Conservation (phyloP, 495 filamentous ascomycete species). For the Penicillium arizonense region DNA sequence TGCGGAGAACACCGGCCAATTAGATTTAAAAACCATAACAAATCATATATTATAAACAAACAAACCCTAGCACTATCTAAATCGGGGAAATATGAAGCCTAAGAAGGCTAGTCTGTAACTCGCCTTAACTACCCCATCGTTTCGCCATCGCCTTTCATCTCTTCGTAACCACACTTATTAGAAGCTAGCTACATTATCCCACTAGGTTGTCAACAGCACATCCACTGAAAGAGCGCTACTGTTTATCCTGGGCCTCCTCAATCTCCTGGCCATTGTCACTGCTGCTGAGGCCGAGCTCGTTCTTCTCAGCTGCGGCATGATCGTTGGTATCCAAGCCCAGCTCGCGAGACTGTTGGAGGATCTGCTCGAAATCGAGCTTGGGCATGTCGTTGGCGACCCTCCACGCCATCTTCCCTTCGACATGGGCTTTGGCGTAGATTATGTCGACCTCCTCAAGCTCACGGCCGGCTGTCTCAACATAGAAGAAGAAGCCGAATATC, state of each 20-base stretch:
- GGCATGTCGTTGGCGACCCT: slow-evolving; percentile 33
- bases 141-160: too few relatives aligned
- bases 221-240: background rate
- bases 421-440: slow-evolving; percentile 41
- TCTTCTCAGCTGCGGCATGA: slow-evolving; percentile 25
- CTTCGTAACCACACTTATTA: too few relatives aligned
- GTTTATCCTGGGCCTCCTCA: slow-evolving; percentile 17
- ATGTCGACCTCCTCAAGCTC: slow-evolving; percentile 76
- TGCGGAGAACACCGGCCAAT: too few relatives aligned
- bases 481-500: slow-evolving; percentile 64
- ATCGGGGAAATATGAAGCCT: too few relatives aligned
- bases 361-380: slow-evolving; percentile 35
- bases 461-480: slow-evolving; percentile 65
- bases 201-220: too few relatives aligned
- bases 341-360: slow-evolving; percentile 25
- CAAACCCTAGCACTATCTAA: too few relatives aligned
- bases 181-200: too few relatives aligned
- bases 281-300: slow-evolving; percentile 30
- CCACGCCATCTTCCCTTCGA: slow-evolving; percentile 35
- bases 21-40: too few relatives aligned
- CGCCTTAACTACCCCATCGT: too few relatives aligned
- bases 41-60: too few relatives aligned
- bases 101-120: too few relatives aligned
- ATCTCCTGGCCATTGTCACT: slow-evolving; percentile 17
- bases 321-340: slow-evolving; percentile 24